phyloP scores from a whole-genome alignment of 78 protist species.

The Dictyostelium discoideum region DNA sequence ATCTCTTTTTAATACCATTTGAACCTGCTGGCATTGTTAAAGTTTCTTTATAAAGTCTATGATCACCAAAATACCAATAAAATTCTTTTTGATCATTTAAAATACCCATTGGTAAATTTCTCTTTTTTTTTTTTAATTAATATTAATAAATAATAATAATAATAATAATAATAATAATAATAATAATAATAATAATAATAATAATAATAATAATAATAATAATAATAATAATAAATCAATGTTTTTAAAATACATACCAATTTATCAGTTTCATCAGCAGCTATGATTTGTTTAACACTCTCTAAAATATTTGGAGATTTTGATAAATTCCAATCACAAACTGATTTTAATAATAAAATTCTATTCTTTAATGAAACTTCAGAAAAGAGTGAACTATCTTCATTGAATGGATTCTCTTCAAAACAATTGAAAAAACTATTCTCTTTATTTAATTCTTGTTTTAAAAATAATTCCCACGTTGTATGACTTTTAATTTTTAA shows the following conservation, averaged over 20 bases:
- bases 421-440: slow-evolving; percentile 6
- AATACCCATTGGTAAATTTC: slow-evolving; percentile 23
- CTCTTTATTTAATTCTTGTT: slow-evolving; percentile 22
- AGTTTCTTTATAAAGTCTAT: slow-evolving; percentile 54
- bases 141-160: not conserved
- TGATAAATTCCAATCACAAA: slow-evolving; percentile 43
- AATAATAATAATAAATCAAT: not conserved
- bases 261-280: not conserved
- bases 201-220: not conserved
- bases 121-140: not conserved
- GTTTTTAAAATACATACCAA: not conserved
- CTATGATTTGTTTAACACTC: not conserved
- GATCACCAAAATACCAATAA: slow-evolving; percentile 57
- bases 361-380: not conserved
- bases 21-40: not conserved
- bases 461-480: slow-evolving; percentile 37
- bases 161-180: not conserved
- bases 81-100: not conserved
- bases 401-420: slow-evolving; percentile 7
- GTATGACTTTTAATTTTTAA: not conserved
- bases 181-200: not conserved
- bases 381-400: slow-evolving; percentile 8
- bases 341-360: slow-evolving; percentile 25
- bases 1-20: not conserved
- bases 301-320: slow-evolving; percentile 19